Evolutionary conservation across 345 rosid species (phyloP), one percentile per base, ranked within the genome.

Genomic region (Anacardium occidentale): DNA sequence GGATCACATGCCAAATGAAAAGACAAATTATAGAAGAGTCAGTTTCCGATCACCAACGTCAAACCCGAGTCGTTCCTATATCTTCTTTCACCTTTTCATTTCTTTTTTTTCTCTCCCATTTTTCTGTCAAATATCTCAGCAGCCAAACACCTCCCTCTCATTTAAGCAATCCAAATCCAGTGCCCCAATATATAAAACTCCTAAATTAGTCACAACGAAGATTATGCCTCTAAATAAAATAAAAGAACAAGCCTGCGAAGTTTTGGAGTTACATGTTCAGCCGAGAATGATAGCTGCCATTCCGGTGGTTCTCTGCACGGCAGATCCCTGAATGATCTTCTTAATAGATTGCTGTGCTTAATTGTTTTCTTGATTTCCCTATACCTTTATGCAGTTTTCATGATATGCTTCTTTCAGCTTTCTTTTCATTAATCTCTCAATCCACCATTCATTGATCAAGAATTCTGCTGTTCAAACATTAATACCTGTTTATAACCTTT

Each of bases 361-460:
- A 0, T 56, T 50, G 13, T n/a, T n/a, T n/a, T n/a, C n/a, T n/a
- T n/a, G n/a, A 48, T 48, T 47, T 55, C 26, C 42, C 29, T 17
- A n/a, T 21, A 14, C 45, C 14, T 25, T 53, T 52, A 44, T 60
- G 7, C 37, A 29, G 48, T 62, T 18, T 58, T 52, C n/a, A 54
- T 69, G 45, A 50, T 24, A 53, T 40, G 22, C 9, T 64, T 37
- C 51, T 68, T 14, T 42, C 40, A 20, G 65, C 73, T 2, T 18
- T 72, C 42, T 79, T 71, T 85, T 90, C 97, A 98, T 92, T 66
- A 92, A 92, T 81, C 95, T 90, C 45, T 97, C 92, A 72, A 97
- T 96, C n/a, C 92, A 94, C 73, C 98, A 98, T 1, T 50, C 89
- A 69, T 94, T 98, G 98, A 83, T 94, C 92, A 45, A 94, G 90